Percentiles rank a stretch among this genome's conserved stretches.
Evolutionary conservation across 768 basidiomycete species (phyloP).

Genomic region (Roridomyces roridus): DNA sequence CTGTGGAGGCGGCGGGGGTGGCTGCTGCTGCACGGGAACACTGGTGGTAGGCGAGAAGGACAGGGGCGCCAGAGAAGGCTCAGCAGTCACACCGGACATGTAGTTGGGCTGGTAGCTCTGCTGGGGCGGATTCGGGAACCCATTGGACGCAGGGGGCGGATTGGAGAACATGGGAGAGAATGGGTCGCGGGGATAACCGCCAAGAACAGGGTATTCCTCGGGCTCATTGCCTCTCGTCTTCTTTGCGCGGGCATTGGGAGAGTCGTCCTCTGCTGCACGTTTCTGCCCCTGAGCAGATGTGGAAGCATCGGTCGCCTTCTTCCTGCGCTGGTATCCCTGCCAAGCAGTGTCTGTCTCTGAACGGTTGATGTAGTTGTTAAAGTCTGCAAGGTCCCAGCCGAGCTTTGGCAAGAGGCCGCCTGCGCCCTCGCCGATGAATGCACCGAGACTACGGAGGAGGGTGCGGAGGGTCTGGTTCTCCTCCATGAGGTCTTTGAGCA

Average conservation of each 20-base stretch:
- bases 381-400: slow-evolving; percentile 79
- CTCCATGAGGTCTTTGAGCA: slow-evolving; percentile 88
- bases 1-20: slow-evolving; percentile 38
- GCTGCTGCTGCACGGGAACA: slow-evolving; percentile 19
- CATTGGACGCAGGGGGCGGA: slow-evolving; percentile 44
- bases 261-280: slow-evolving; percentile 60
- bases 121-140: slow-evolving; percentile 45
- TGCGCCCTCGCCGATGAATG: slow-evolving; percentile 88
- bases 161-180: slow-evolving; percentile 62
- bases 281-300: slow-evolving; percentile 44
- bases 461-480: slow-evolving; percentile 88
- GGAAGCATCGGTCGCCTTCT: slow-evolving; percentile 41
- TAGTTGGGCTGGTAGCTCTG: slow-evolving; percentile 54
- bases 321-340: slow-evolving; percentile 85
- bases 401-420: slow-evolving; percentile 80
- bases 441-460: slow-evolving; percentile 75
- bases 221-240: slow-evolving; percentile 57
- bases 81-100: slow-evolving; percentile 63
- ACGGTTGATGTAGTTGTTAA: slow-evolving; percentile 81
- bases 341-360: slow-evolving; percentile 94
- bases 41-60: slow-evolving; percentile 47
- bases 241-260: slow-evolving; percentile 35
- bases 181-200: slow-evolving; percentile 21
- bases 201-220: slow-evolving; percentile 63
- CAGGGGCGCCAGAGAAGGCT: slow-evolving; percentile 56